Percentiles rank a stretch among this genome's conserved stretches.
Evolutionary conservation across 1,139 yeast genomes (phyloP).

Genomic region (Citeromyces hawaiiensis): DNA sequence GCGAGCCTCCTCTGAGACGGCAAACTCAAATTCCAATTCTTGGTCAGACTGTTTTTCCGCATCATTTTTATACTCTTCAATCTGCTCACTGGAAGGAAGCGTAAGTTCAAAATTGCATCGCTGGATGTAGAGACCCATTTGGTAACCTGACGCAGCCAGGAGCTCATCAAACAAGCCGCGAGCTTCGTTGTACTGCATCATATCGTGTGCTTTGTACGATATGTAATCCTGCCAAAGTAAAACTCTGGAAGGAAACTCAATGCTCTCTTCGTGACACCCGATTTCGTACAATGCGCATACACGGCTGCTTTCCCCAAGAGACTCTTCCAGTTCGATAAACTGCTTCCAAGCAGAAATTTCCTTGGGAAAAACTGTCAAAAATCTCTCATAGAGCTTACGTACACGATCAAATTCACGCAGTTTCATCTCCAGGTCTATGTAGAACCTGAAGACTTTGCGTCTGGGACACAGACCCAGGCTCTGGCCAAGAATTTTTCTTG

Average conservation of each 20-base stretch:
- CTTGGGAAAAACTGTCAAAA: constrained; percentile 40
- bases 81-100: constrained; percentile 44
- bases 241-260: constrained; percentile 15
- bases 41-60: constrained; percentile 30
- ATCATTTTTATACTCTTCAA: constrained; percentile 21
- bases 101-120: constrained; percentile 62
- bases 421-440: constrained; percentile 41
- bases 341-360: constrained; percentile 33
- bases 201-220: constrained; percentile 40
- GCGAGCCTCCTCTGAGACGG: constrained; percentile 36
- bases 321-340: constrained; percentile 57
- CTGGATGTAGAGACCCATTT: constrained; percentile 46
- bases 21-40: constrained; percentile 14
- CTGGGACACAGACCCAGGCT: constrained; percentile 60
- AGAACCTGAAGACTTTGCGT: constrained; percentile 42
- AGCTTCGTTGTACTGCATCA: constrained; percentile 34
- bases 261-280: constrained; percentile 26
- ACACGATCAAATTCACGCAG: constrained; percentile 72
- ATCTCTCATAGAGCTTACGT: constrained; percentile 56
- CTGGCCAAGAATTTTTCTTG: constrained; percentile 62
- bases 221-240: constrained; percentile 32
- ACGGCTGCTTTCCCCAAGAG: constrained; percentile 58
- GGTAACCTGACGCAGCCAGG: constrained; percentile 19
- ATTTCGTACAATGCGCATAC: constrained; percentile 47
- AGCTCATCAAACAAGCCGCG: constrained; percentile 35